Conservation (phyloP, 768 basidiomycete genomes). For the Hypsizygus marmoreus region DNA sequence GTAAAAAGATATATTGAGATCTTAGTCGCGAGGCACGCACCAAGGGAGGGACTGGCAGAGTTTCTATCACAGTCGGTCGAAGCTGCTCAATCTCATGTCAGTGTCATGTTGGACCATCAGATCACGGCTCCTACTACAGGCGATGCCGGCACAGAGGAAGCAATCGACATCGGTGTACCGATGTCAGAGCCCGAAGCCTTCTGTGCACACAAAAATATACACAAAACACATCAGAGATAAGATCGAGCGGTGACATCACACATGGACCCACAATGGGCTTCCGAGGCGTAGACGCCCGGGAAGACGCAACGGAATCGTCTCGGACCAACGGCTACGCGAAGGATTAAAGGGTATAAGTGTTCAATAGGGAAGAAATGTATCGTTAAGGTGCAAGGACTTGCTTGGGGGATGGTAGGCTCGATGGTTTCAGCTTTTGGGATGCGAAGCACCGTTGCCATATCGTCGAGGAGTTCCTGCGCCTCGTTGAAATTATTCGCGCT, state of each 20-base stretch:
- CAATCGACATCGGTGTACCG: too few species aligned
- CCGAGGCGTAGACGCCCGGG: neutral
- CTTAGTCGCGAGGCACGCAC: constrained; percentile 2
- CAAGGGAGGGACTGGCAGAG: constrained; percentile 5
- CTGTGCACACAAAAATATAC: too few species aligned
- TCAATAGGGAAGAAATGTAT: constrained; percentile 5
- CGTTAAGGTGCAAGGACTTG: constrained; percentile 13
- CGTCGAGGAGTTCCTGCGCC: constrained; percentile 15
- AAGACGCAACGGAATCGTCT: constrained; percentile 3
- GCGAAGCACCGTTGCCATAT: constrained; percentile 10
- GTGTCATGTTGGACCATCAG: too few species aligned
- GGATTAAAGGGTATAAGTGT: neutral
- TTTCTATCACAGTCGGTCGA: too few species aligned
- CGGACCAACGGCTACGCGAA: neutral
- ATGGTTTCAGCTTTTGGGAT: constrained; percentile 19
- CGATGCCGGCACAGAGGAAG: too few species aligned
- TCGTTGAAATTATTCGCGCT: constrained; percentile 5
- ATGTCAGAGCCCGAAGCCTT: too few species aligned
- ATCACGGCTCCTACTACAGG: too few species aligned
- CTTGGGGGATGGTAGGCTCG: constrained; percentile 13
- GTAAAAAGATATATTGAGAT: too few species aligned
- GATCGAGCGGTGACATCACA: too few species aligned
- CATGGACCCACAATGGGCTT: too few species aligned
- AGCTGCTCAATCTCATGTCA: too few species aligned
- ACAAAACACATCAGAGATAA: too few species aligned